Conservation (phyloP, 2,329 filamentous ascomycete genomes). For the Calonectria honghensis region DNA sequence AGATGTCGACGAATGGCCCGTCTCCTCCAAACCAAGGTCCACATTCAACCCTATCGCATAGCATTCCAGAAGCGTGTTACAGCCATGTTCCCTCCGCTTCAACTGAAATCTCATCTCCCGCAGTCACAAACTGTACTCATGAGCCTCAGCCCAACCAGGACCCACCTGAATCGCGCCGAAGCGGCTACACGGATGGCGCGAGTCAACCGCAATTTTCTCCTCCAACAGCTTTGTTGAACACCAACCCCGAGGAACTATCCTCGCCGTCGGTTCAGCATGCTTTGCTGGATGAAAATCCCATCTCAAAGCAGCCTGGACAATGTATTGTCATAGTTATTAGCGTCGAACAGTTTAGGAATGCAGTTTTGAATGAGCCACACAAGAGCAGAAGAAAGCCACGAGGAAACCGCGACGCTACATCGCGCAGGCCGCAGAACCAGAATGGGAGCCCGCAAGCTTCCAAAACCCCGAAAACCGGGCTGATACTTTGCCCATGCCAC, state of each 20-base stretch:
- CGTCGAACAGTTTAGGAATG: neutral
- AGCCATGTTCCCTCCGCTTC: no score
- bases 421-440: neutral
- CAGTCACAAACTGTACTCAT: no score
- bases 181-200: no score
- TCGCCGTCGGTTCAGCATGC: neutral
- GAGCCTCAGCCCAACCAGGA: no score
- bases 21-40: no score
- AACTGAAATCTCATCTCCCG: no score
- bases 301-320: neutral
- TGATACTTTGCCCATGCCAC: neutral
- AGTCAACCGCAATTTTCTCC: neutral
- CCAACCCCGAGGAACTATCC: neutral
- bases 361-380: neutral
- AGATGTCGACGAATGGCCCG: no score
- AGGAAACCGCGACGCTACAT: neutral
- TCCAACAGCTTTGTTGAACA: neutral
- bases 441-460: neutral
- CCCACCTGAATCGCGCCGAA: no score
- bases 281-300: neutral
- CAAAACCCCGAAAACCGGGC: neutral
- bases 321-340: neutral
- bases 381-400: neutral
- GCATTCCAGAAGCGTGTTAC: no score
- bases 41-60: no score